These are phyloP conservation scores for Kondoa malvinella DNA, from an alignment of 768 basidiomycete species.

Conservation along the genomic window DNA sequence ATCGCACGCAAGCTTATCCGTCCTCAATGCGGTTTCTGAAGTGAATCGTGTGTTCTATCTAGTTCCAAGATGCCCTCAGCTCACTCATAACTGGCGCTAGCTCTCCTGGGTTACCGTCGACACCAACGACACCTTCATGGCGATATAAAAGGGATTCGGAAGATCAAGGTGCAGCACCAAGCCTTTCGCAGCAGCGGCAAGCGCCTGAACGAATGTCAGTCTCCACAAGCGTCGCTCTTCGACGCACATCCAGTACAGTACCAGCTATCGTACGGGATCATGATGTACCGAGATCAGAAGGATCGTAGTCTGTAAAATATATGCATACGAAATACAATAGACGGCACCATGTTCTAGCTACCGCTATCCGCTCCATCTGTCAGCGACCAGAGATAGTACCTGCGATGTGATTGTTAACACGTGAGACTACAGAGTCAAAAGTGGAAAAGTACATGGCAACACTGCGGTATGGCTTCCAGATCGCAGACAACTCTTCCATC, in stretches of 20 bases:
- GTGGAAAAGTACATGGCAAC: conserved; percentile 27
- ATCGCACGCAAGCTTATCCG: not conserved
- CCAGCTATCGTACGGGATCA: not conserved
- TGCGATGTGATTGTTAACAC: not conserved
- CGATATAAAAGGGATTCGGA: not conserved
- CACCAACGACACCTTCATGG: not conserved
- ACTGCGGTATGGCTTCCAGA: not conserved
- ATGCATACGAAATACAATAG: not conserved
- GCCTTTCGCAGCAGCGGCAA: not conserved
- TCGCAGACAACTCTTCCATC: conserved; percentile 25
- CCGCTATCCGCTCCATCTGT: not conserved
- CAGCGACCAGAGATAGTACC: not conserved
- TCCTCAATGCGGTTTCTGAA: not conserved
- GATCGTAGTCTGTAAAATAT: not conserved
- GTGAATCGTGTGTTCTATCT: not conserved
- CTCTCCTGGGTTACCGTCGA: not conserved
- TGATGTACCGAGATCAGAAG: not conserved
- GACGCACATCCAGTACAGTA: not conserved
- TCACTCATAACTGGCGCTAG: not conserved
- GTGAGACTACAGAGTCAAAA: not conserved
- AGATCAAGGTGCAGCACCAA: not conserved
- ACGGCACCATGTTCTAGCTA: not conserved
- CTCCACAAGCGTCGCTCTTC: not conserved
- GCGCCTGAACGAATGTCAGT: not conserved
- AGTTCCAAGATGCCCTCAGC: not conserved